phyloP scores from a whole-genome alignment of 1,139 yeast species.

The Pneumocystis canis region DNA sequence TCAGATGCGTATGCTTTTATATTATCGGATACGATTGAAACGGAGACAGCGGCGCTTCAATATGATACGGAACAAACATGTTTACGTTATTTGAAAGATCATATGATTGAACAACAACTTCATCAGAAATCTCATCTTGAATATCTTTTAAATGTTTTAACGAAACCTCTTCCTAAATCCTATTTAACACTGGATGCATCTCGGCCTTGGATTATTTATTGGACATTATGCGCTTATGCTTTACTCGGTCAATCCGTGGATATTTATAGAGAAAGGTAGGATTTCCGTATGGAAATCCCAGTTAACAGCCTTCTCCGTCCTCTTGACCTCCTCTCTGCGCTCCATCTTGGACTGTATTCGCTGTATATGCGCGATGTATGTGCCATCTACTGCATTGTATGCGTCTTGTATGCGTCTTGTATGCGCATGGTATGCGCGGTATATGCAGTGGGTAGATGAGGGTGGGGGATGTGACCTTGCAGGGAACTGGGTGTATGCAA shows the following conservation, averaged over 20 bases:
- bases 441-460: too few species aligned
- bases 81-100: not conserved
- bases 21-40: not conserved
- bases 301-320: too few species aligned
- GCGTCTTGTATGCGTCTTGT: slow-evolving; percentile 12
- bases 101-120: not conserved
- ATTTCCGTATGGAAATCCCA: too few species aligned
- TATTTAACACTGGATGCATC: slow-evolving; percentile 60
- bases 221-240: slow-evolving; percentile 52
- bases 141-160: slow-evolving; percentile 31
- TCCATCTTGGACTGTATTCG: too few species aligned
- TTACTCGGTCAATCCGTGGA: slow-evolving; percentile 26
- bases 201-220: slow-evolving; percentile 79
- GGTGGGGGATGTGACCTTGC: too few species aligned
- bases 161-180: slow-evolving; percentile 34
- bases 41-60: not conserved
- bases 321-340: too few species aligned
- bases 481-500: too few species aligned
- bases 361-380: too few species aligned
- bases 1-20: not conserved
- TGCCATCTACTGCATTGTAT: not conserved
- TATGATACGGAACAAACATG: not conserved
- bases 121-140: slow-evolving; percentile 24
- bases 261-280: not conserved
- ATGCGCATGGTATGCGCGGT: not conserved